Conservation (phyloP, 176 grass and related monocot genomes). For the Eleusine coracana region DNA sequence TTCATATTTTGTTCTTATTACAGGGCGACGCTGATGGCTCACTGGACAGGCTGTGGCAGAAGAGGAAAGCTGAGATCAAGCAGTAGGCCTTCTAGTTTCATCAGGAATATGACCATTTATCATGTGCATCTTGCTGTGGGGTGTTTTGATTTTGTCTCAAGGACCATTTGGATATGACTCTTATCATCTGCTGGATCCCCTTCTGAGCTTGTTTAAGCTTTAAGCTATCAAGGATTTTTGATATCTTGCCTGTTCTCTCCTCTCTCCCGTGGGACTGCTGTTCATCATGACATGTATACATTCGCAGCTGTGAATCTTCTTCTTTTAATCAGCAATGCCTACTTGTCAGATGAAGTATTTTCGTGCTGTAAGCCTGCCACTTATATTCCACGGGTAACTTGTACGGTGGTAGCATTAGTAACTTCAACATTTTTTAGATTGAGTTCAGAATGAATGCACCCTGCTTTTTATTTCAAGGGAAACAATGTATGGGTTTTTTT, state of each 20-base stretch:
- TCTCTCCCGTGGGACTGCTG: background rate
- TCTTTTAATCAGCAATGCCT: background rate
- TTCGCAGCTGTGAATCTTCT: background rate
- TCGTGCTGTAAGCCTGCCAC: background rate
- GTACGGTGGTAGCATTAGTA: too few relatives aligned
- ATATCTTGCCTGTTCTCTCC: background rate
- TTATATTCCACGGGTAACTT: too few relatives aligned
- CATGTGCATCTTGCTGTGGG: background rate
- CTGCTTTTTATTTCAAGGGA: too few relatives aligned
- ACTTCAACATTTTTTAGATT: too few relatives aligned
- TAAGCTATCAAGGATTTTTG: background rate
- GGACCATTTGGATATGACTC: background rate
- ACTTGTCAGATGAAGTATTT: background rate
- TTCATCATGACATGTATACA: background rate
- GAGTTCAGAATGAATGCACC: too few relatives aligned
- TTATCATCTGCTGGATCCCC: background rate
- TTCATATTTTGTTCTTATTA: background rate
- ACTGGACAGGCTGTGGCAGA: slow-evolving; percentile 83
- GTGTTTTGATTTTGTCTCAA: slow-evolving; percentile 33
- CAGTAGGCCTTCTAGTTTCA: slow-evolving; percentile 58
- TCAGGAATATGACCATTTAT: background rate
- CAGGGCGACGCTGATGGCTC: slow-evolving; percentile 83
- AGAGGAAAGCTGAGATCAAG: slow-evolving; percentile 68
- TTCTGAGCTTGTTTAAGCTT: background rate
- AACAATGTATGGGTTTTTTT: too few relatives aligned